Evolutionary conservation across 2,329 filamentous ascomycete genomes (phyloP).

Genomic region (Apiospora phragmitis): DNA sequence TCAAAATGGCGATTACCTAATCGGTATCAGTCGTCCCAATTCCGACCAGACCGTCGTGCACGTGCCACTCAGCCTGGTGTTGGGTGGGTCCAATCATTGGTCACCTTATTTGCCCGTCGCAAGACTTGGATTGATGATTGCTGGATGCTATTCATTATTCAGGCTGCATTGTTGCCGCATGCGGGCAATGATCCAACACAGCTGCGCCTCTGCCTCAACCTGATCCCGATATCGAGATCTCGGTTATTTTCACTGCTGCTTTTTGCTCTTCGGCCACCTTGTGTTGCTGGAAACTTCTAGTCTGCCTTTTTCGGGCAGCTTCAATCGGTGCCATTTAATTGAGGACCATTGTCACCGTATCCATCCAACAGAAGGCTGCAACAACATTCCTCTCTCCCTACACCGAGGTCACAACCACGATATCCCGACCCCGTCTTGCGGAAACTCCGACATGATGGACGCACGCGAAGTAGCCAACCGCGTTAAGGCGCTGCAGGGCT

Average conservation of each 20-base stretch:
- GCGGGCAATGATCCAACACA: slow-evolving; percentile 6
- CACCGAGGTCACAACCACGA: background rate
- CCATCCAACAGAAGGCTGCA: background rate
- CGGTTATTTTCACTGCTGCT: background rate
- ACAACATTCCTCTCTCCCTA: background rate
- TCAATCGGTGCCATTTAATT: background rate
- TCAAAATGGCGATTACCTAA: background rate
- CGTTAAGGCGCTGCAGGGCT: slow-evolving; percentile 79
- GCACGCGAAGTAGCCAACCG: slow-evolving; percentile 77
- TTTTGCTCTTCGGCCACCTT: background rate
- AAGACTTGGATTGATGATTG: background rate
- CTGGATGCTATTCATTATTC: slow-evolving; percentile 3
- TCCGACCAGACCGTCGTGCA: background rate
- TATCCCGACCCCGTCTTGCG: background rate
- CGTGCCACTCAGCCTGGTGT: background rate
- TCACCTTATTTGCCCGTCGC: background rate
- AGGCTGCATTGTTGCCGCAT: slow-evolving; percentile 9
- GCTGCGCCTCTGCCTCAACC: background rate
- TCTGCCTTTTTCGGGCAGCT: background rate
- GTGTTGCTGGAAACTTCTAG: background rate
- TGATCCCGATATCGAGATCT: background rate
- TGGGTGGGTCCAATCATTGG: background rate
- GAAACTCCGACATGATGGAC: slow-evolving; percentile 57
- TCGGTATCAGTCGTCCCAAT: background rate
- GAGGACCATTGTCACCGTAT: background rate